Evolutionary conservation across 169 alveolate genomes (phyloP), one percentile per base, ranked within the genome.

Genomic region (Cytauxzoon felis): DNA sequence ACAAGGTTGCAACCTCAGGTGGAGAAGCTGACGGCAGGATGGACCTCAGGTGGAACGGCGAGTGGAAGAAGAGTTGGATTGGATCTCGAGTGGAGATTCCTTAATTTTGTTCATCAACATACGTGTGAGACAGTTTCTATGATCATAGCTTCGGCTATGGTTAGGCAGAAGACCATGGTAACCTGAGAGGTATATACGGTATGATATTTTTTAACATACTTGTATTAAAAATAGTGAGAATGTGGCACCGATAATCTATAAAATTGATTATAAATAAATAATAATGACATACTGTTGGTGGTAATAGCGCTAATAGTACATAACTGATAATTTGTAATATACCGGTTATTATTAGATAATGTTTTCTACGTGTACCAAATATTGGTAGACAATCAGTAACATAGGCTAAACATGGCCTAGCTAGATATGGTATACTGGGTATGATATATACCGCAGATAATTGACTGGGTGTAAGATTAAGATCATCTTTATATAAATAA

Each of bases 71-170:
- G n/a, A n/a, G n/a, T n/a, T n/a, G n/a, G n/a, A n/a, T n/a, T n/a
- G n/a, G n/a, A n/a, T n/a, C n/a, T n/a, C n/a, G n/a, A n/a, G n/a
- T 11, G n/a, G 57, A 13, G 32, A 54, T 62, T 36, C 65, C 83
- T 18, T 76, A 76, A 19, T 78, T 64, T 78, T 73, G 61, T 16
- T 54, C n/a, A n/a, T n/a, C n/a, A 40, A 23, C 45, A 8, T n/a
- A 3, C 34, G 13, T 59, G 27, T 32, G 29, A 8, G 7, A 81
- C 70, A 34, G 65, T 75, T 40, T 82, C 88, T 2, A 87, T 92
- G 16, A 89, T 91, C 42, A 88, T 69, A 1, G 93, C 96, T 58
- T 91, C 96, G 2, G 96, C 94, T 36, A 91, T 89, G 4, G 95
- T 91, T 13, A 93, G 85, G 64, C 96, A 91, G 70, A 91, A 63